Percentiles rank a stretch among this genome's conserved stretches.
phyloP scores from a whole-genome alignment of 441 rosid species.

The Jatropha podagrica region DNA sequence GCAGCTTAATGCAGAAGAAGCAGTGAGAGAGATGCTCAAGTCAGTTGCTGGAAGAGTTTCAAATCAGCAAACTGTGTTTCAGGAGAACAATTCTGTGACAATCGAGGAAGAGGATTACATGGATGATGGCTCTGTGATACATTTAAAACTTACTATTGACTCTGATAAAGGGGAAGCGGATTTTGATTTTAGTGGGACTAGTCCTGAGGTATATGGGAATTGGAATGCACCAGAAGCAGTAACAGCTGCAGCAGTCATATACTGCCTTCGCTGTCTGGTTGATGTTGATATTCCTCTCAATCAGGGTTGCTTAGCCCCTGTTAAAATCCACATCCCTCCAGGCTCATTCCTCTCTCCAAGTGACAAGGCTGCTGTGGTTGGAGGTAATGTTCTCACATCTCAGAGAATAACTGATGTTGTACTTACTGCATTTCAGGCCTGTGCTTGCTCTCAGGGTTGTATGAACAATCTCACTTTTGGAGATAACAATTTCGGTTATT shows the following conservation, averaged over 20 bases:
- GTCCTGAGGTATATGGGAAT: slow-evolving; percentile 88
- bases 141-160: slow-evolving; percentile 67
- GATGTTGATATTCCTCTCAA: slow-evolving; percentile 89
- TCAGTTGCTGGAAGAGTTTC: slow-evolving; percentile 66
- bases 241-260: slow-evolving; percentile 90
- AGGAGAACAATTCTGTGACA: slow-evolving; percentile 34
- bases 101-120: slow-evolving; percentile 87
- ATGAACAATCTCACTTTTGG: slow-evolving; percentile 98
- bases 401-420: slow-evolving; percentile 88
- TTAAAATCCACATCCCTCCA: slow-evolving; percentile 62
- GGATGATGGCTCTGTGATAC: slow-evolving; percentile 91
- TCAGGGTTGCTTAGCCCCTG: slow-evolving; percentile 94
- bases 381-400: slow-evolving; percentile 92
- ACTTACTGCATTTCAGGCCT: slow-evolving; percentile 83
- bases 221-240: slow-evolving; percentile 99
- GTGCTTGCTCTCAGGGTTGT: slow-evolving; percentile 97
- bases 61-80: slow-evolving; percentile 31
- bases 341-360: slow-evolving; percentile 93
- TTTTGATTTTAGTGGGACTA: slow-evolving; percentile 88
- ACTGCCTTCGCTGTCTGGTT: slow-evolving; percentile 85
- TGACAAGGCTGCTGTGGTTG: slow-evolving; percentile 93
- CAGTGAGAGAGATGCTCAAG: slow-evolving; percentile 93
- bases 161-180: slow-evolving; percentile 78
- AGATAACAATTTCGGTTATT: slow-evolving; percentile 80
- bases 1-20: slow-evolving; percentile 86